Evolutionary conservation across 371 early-diverging fungal genomes (phyloP).

Genomic region (Circinella minor): DNA sequence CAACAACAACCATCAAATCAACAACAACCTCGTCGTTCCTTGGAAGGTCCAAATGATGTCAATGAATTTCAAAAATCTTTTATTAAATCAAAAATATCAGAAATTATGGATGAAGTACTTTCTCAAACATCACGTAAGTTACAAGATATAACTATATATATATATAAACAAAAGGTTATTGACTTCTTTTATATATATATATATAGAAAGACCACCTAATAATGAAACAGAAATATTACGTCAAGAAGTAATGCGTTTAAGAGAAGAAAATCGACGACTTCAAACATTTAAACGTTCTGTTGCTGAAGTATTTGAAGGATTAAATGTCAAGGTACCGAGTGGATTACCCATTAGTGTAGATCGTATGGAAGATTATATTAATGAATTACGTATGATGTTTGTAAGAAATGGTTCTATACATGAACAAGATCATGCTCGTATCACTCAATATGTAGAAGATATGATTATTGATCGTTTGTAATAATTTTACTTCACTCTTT

Average conservation of each 20-base stretch:
- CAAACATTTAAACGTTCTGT: background rate
- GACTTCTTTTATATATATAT: too few species aligned
- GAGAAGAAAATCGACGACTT: conserved; percentile 4
- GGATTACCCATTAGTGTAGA: background rate
- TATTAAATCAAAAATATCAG: background rate
- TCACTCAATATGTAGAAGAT: background rate
- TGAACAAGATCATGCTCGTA: conserved; percentile 1
- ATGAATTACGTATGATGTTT: conserved; percentile 1
- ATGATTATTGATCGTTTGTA: background rate
- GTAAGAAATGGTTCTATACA: background rate
- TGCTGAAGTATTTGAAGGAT: conserved; percentile 3
- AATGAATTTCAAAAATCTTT: background rate
- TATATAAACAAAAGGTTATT: too few species aligned
- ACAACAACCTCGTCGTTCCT: background rate
- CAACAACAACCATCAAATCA: background rate
- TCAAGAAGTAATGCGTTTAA: background rate
- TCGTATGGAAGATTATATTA: background rate
- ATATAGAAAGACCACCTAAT: background rate
- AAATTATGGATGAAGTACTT: conserved; percentile 2
- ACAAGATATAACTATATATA: too few species aligned
- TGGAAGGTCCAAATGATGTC: conserved; percentile 1
- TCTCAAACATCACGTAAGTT: background rate
- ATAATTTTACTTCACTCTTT: background rate
- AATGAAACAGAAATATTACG: background rate
- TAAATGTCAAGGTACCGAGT: background rate